Base-by-base conservation (phyloP, 1,284 basidiomycete species). In the Sporisorium graminicola region DNA sequence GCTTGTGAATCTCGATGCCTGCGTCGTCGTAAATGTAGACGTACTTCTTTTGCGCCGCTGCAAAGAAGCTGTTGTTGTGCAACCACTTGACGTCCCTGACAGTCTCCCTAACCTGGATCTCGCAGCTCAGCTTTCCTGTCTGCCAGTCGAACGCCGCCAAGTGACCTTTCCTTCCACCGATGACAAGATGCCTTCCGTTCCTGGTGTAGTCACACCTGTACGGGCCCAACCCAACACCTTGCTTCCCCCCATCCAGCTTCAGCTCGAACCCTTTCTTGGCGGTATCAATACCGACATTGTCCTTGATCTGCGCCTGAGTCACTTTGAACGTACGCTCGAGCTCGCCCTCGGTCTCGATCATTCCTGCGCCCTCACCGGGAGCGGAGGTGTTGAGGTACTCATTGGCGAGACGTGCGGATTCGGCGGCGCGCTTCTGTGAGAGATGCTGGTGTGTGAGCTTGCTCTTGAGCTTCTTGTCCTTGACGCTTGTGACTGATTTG, bases 111-210 rank as follows among this genome's bases (percentile, higher is more conserved):
- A 98, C 88, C 78, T 97, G 94, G 35, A 98, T 88, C 85, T 99
- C 96, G 5, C 92, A 90, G 81, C 94, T 92, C 35, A 98, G 87
- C 46, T 91, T 91, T 0, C 94, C 94, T 0, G 92, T 91, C 86
- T 94, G 92, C 94, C 94, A 96, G 86, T 98, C 95, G 81, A 98
- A 96, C 0, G 94, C 94, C 1, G 94, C 93, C n/a, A 95, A 90
- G 86, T 98, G 94, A 0, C 96, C 95, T 62, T 89, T 90, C 20
- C 89, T 89, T 5, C 94, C 94, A 1, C 81, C 77, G 56, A 72
- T 37, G 44, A 65, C 50, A 16, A 88, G 90, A 82, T 79, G 93
- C 90, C 94, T 89, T 72, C 96, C 96, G 84, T 98, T 98, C 69
- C 92, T 88, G 5, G 94, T 94, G 87, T 97, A 98, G 67, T 87